Evolutionary conservation across 306 rosid species (phyloP), one percentile per base, ranked within the genome.

Genomic region (Cicer judaicum): DNA sequence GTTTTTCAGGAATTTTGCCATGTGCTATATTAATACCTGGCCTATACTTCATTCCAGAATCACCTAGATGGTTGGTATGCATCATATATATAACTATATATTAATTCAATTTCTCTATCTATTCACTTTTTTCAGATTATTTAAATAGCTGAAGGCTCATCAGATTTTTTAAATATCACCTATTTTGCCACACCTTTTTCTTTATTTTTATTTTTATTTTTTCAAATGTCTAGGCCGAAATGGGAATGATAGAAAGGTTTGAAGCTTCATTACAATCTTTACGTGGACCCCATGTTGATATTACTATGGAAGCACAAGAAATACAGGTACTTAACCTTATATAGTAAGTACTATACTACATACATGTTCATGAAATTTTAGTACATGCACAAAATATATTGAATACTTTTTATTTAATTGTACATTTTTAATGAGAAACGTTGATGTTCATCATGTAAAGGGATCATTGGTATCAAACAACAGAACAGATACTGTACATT

Each of bases 61-160:
- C 97, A 63, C 97, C 97, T 61, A 86, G 97, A 74, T 91, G 95
- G 95, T 87, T 91, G 94, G 97, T 91, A 78, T 80, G 90, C 48
- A 76, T 85, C 85, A 44, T 56, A 21, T 5, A 41, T 13, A 5
- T 21, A 21, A 21, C 64, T 10, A 43, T 38, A 70, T 62, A 49
- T 52, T 57, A 3, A 52, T 13, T 75, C 5, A 18, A 21, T n/a
- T 39, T 60, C 0, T 39, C 21, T 60, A 14, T 1, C 8, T 38
- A 38, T 47, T 7, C 3, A 44, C 49, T 44, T 44, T 44, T 44
- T 44, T 44, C 10, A 44, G 49, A 43, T 16, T 16, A 16, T 16
- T 16, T 16, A 2, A 2, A 24, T 24, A 24, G 29, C 29, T 24
- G 29, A 24, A 24, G 29, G 29, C 3, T 24, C 24, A 21, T 44